Conservation (phyloP, 2,329 filamentous ascomycete species). For the Xylaria multiplex region DNA sequence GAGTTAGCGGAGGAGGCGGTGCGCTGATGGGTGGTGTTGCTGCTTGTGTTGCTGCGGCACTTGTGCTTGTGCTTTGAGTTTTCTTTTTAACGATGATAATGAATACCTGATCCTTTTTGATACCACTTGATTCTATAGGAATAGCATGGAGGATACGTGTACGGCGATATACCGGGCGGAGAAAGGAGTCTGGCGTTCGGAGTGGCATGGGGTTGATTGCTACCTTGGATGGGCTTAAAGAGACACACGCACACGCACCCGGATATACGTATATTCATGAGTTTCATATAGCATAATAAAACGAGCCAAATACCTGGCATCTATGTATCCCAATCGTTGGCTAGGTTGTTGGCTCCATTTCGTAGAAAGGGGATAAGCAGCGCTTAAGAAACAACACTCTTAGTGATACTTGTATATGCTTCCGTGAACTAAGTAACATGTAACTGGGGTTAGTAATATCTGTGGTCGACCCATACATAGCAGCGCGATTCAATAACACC, state of each 20-base stretch:
- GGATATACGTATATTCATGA: not conserved
- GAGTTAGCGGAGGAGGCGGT: not conserved
- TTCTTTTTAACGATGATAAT: not conserved
- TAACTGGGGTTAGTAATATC: no score
- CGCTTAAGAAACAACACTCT: no score
- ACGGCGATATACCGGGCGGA: not conserved
- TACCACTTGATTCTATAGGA: constrained; percentile 13
- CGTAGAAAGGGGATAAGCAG: no score
- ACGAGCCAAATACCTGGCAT: not conserved
- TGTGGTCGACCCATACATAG: no score
- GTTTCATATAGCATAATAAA: not conserved
- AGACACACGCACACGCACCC: not conserved
- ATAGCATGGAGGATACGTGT: not conserved
- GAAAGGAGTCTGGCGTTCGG: constrained; percentile 4
- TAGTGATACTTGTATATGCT: no score
- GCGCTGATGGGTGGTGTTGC: constrained; percentile 1
- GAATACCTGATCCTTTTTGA: not conserved
- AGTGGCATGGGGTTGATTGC: not conserved
- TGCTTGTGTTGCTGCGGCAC: not conserved
- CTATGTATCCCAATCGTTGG: no score
- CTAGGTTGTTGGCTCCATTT: no score
- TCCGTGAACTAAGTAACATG: no score
- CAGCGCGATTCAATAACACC: no score
- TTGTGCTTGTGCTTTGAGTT: constrained; percentile 3
- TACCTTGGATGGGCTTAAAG: not conserved